phyloP scores from a whole-genome alignment of 164 flowering plant species.

The Macadamia integrifolia region DNA sequence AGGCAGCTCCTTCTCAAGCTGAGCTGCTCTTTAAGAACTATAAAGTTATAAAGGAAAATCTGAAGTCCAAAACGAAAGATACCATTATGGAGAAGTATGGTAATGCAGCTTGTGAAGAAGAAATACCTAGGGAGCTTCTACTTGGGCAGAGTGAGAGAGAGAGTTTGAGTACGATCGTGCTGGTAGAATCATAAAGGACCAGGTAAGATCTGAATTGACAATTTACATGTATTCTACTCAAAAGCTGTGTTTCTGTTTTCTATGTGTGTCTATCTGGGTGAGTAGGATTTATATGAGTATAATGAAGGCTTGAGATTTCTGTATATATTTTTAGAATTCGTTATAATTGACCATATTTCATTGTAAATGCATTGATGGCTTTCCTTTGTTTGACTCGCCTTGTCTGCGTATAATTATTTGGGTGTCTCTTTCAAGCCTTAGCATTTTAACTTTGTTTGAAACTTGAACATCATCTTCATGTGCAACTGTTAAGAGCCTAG shows the following conservation, averaged over 20 bases:
- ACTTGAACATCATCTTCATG: too few relatives aligned
- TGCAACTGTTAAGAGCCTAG: too few relatives aligned
- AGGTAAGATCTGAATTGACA: constrained; percentile 30
- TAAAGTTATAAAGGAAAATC: constrained; percentile 55
- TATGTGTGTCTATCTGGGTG: background rate
- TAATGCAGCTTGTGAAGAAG: constrained; percentile 67
- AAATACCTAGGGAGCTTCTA: constrained; percentile 62
- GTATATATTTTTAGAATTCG: too few relatives aligned
- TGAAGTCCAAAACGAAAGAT: constrained; percentile 51
- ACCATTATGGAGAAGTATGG: constrained; percentile 84
- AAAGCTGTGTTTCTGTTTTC: background rate
- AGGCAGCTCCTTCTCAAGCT: constrained; percentile 86
- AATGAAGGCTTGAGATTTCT: too few relatives aligned
- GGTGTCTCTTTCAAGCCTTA: too few relatives aligned
- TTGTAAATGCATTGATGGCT: too few relatives aligned
- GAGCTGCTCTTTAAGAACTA: constrained; percentile 56
- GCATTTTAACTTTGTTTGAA: too few relatives aligned
- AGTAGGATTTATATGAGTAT: too few relatives aligned
- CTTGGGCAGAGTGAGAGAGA: constrained; percentile 76
- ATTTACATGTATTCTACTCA: background rate
- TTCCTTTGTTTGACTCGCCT: too few relatives aligned
- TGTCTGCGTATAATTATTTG: too few relatives aligned
- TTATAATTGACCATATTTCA: too few relatives aligned
- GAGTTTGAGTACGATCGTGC: constrained; percentile 81
- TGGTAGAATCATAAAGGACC: constrained; percentile 85